A percentile compares a stretch with the other conserved stretches of the same genome.
Evolutionary conservation across 495 filamentous ascomycete species (phyloP).

Genomic region (Trichocladium antarcticum): DNA sequence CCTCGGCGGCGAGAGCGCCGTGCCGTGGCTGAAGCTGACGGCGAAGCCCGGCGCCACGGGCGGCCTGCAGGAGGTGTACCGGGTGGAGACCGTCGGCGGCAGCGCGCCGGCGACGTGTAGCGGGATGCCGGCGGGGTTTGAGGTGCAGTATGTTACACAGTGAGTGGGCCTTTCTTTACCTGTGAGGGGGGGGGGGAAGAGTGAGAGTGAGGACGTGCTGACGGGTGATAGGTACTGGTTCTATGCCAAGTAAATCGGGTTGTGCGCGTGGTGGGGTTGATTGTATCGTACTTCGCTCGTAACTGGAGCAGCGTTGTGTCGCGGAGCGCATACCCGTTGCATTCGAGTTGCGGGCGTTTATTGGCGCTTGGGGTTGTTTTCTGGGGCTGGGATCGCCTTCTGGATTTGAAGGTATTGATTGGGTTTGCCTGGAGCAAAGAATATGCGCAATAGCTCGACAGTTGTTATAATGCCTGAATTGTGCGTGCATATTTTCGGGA

Average conservation of each 20-base stretch:
- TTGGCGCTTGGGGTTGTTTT: constrained; percentile 3
- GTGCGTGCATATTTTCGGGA: no score
- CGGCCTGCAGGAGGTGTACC: constrained; percentile 62
- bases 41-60: constrained; percentile 45
- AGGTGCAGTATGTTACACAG: constrained; percentile 71
- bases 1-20: constrained; percentile 44
- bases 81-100: constrained; percentile 80
- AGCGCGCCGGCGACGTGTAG: constrained; percentile 63
- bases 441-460: not conserved
- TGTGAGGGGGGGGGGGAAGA: not conserved
- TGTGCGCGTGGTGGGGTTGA: not conserved
- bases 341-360: constrained; percentile 1
- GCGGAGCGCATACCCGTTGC: not conserved
- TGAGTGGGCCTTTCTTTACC: constrained; percentile 37
- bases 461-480: no score
- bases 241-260: constrained; percentile 16
- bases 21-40: constrained; percentile 58
- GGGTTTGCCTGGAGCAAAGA: constrained; percentile 11
- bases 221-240: constrained; percentile 32
- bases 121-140: constrained; percentile 49
- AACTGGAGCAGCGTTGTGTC: no score
- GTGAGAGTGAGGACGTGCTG: no score
- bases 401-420: not conserved
- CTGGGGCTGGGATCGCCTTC: not conserved
- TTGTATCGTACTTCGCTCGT: constrained; percentile 1